These are phyloP conservation scores for Aethionema arabicum DNA, from an alignment of 345 rosid genomes.

Conservation along the genomic window DNA sequence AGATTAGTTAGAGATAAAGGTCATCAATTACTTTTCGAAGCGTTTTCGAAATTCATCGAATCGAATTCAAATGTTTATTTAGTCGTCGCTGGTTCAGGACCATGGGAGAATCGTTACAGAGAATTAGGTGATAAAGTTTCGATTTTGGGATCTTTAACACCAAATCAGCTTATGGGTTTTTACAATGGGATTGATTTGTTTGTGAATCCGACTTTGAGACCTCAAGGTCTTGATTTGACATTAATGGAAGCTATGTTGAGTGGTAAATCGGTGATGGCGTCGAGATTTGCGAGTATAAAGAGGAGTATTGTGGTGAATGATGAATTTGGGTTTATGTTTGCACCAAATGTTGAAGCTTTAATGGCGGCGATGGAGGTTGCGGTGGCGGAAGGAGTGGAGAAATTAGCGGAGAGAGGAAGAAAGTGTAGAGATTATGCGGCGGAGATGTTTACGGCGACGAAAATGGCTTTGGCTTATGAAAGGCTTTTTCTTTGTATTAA, in stretches of 20 bases:
- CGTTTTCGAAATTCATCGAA: slow-evolving; percentile 48
- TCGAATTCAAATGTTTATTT: slow-evolving; percentile 51
- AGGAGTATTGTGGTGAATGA: slow-evolving; percentile 79
- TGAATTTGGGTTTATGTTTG: slow-evolving; percentile 83
- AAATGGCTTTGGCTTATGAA: slow-evolving; percentile 94
- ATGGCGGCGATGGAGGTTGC: slow-evolving; percentile 53
- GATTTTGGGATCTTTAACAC: slow-evolving; percentile 70
- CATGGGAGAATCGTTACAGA: slow-evolving; percentile 79
- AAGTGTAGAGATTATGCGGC: slow-evolving; percentile 65
- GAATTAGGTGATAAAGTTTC: slow-evolving; percentile 56
- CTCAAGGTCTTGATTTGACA: slow-evolving; percentile 90
- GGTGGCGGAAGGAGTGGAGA: slow-evolving; percentile 57
- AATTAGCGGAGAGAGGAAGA: slow-evolving; percentile 71
- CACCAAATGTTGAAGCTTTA: slow-evolving; percentile 81
- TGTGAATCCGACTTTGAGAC: slow-evolving; percentile 86
- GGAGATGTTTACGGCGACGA: slow-evolving; percentile 76
- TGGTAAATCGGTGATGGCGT: slow-evolving; percentile 86
- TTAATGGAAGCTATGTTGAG: slow-evolving; percentile 95
- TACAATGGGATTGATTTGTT: slow-evolving; percentile 78
- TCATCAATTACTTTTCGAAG: slow-evolving; percentile 70
- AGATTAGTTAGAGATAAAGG: slow-evolving; percentile 94
- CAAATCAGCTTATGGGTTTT: slow-evolving; percentile 58
- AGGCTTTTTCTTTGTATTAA: slow-evolving; percentile 83
- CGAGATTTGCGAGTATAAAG: slow-evolving; percentile 84
- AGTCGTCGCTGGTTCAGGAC: slow-evolving; percentile 82